Evolutionary conservation across 495 filamentous ascomycete species (phyloP).

Genomic region (Cairneyella variabilis): DNA sequence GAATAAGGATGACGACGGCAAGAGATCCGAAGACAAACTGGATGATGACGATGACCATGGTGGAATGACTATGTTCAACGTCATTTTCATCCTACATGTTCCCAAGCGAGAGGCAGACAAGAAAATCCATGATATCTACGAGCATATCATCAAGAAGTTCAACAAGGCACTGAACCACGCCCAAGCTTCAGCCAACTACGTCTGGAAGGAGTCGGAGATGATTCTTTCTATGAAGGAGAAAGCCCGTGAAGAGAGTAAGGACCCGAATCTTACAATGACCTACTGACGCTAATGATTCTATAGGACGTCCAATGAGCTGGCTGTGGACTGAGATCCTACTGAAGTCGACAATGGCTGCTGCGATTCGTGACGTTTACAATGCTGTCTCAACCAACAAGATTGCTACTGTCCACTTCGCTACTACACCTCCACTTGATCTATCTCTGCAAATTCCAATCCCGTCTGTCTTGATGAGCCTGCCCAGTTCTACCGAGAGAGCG

Average conservation of each 20-base stretch:
- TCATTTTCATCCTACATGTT: constrained; percentile 85
- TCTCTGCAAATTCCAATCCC: constrained; percentile 84
- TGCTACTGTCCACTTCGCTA: constrained; percentile 51
- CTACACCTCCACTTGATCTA: constrained; percentile 49
- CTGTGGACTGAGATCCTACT: constrained; percentile 69
- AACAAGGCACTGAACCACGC: constrained; percentile 87
- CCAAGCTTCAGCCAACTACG: constrained; percentile 81
- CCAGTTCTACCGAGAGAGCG: constrained; percentile 59
- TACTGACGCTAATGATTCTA: constrained; percentile 2
- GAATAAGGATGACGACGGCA: constrained; percentile 36
- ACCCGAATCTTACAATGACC: neutral
- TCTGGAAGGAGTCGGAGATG: constrained; percentile 78
- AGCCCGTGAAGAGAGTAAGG: constrained; percentile 68
- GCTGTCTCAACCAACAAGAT: constrained; percentile 81
- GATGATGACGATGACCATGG: constrained; percentile 36
- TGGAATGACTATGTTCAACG: constrained; percentile 92
- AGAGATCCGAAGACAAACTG: constrained; percentile 24
- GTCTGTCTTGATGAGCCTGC: constrained; percentile 69
- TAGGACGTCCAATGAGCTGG: constrained; percentile 50
- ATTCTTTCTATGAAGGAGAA: constrained; percentile 76
- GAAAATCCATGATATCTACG: constrained; percentile 74
- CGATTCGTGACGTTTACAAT: constrained; percentile 74
- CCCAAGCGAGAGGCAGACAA: constrained; percentile 71
- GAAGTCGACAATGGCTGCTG: constrained; percentile 75
- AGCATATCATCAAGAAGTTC: constrained; percentile 84